phyloP scores from a whole-genome alignment of 2,329 filamentous ascomycete species.

The Pseudogymnoascus verrucosus region DNA sequence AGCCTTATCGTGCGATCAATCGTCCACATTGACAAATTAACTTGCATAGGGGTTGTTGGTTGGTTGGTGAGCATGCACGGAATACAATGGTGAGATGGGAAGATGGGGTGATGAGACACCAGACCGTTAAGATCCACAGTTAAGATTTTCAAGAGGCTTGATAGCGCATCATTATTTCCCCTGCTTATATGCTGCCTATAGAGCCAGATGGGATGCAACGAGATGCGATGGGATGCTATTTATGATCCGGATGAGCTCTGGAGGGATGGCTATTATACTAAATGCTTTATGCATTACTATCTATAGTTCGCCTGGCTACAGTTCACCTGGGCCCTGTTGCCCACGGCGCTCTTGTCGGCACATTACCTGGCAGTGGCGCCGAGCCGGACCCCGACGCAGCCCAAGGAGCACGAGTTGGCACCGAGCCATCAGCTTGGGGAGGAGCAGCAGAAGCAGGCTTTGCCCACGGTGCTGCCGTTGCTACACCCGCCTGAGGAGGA shows the following conservation, averaged over 20 bases:
- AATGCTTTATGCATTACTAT: background rate
- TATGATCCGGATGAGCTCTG: too few species aligned
- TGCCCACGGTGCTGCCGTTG: conserved; percentile 29
- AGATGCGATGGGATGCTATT: background rate
- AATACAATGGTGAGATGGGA: background rate
- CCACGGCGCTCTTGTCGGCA: conserved; percentile 33
- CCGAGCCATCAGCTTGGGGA: background rate
- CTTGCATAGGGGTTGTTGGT: background rate
- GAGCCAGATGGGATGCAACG: background rate
- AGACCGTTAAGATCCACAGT: background rate
- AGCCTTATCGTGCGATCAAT: background rate
- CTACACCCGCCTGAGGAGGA: background rate
- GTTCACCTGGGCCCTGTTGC: conserved; percentile 13
- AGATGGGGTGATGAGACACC: background rate
- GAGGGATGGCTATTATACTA: background rate
- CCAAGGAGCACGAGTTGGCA: conserved; percentile 11
- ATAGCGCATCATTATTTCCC: background rate
- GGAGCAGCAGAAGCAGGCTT: conserved; percentile 9
- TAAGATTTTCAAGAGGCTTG: background rate
- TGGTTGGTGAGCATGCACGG: background rate
- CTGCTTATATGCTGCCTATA: background rate
- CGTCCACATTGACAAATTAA: background rate
- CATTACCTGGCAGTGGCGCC: conserved; percentile 13
- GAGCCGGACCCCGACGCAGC: conserved; percentile 13
- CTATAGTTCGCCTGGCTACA: background rate